These are phyloP conservation scores for Neodidymelliopsis sp. DNA, from an alignment of 2,329 filamentous ascomycete genomes.

Conservation along the genomic window DNA sequence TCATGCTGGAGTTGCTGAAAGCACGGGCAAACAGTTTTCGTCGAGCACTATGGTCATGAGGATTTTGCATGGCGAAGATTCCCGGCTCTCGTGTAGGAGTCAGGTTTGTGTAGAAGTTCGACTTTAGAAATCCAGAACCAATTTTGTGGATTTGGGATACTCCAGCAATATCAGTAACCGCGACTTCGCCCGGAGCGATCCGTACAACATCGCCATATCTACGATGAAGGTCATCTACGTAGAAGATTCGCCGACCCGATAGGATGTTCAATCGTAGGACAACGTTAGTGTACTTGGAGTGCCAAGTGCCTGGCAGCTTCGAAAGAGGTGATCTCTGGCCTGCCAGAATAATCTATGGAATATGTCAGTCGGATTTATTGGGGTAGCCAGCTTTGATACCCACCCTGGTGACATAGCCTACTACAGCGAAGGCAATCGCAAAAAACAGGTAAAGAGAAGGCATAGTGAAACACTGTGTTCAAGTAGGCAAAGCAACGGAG, in stretches of 20 bases:
- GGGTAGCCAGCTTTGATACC: neutral
- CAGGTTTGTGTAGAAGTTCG: conserved; percentile 47
- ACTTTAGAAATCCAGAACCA: conserved; percentile 53
- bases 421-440: neutral
- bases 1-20: conserved; percentile 48
- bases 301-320: conserved; percentile 41
- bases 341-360: neutral
- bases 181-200: conserved; percentile 34
- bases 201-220: conserved; percentile 39
- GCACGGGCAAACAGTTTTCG: conserved; percentile 47
- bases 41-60: conserved; percentile 44
- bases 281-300: conserved; percentile 38
- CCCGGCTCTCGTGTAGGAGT: conserved; percentile 35
- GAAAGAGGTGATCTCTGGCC: conserved; percentile 13
- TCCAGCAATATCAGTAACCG: conserved; percentile 27
- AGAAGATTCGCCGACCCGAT: conserved; percentile 47
- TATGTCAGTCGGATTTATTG: neutral
- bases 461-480: too few relatives aligned
- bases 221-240: conserved; percentile 49
- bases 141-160: conserved; percentile 43
- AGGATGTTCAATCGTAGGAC: conserved; percentile 48
- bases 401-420: conserved; percentile 2
- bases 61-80: conserved; percentile 51
- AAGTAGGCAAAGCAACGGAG: too few relatives aligned
- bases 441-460: conserved; percentile 1